Percentiles rank a stretch among this genome's conserved stretches.
Evolutionary conservation across 352 stramenopile genomes (phyloP).

Genomic region (Halophytophthora polymorphica): DNA sequence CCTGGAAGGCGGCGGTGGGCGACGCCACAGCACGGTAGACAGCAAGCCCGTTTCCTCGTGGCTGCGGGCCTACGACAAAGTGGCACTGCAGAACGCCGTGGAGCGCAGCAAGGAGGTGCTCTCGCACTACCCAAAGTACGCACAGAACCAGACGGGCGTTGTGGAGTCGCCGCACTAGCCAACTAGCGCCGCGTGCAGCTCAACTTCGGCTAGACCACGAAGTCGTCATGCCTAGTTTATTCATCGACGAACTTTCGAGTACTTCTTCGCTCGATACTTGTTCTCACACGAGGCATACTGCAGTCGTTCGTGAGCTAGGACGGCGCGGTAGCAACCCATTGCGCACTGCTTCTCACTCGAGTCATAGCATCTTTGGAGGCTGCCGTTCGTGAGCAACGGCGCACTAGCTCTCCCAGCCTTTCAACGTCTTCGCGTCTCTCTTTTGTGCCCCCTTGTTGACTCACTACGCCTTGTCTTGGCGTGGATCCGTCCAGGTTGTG

Average conservation of each 20-base stretch:
- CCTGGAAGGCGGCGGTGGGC: conserved; percentile 11
- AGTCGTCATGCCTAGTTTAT: too few relatives aligned
- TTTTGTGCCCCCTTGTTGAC: neutral
- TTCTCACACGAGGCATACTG: too few relatives aligned
- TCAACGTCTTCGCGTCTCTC: neutral
- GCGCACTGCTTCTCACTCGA: neutral
- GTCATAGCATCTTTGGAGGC: neutral
- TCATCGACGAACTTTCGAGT: too few relatives aligned
- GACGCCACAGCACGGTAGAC: conserved; percentile 16
- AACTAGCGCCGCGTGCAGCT: conserved; percentile 15
- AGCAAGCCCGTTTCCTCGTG: conserved; percentile 39
- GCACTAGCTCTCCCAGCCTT: too few relatives aligned
- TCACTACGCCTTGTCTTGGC: conserved; percentile 10
- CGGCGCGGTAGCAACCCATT: too few relatives aligned
- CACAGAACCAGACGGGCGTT: too few relatives aligned
- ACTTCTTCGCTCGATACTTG: too few relatives aligned
- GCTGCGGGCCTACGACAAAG: conserved; percentile 64
- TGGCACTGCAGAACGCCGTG: conserved; percentile 62
- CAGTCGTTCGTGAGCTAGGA: too few relatives aligned
- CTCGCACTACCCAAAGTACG: conserved; percentile 18
- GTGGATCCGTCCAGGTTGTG: conserved; percentile 70
- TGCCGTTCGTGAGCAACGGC: too few relatives aligned
- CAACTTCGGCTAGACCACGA: too few relatives aligned
- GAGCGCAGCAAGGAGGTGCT: conserved; percentile 65
- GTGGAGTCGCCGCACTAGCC: too few relatives aligned